A percentile compares a stretch with the other conserved stretches of the same genome.
Evolutionary conservation across 1,139 yeast species (phyloP).

Genomic region (Chernovozyma aurita): DNA sequence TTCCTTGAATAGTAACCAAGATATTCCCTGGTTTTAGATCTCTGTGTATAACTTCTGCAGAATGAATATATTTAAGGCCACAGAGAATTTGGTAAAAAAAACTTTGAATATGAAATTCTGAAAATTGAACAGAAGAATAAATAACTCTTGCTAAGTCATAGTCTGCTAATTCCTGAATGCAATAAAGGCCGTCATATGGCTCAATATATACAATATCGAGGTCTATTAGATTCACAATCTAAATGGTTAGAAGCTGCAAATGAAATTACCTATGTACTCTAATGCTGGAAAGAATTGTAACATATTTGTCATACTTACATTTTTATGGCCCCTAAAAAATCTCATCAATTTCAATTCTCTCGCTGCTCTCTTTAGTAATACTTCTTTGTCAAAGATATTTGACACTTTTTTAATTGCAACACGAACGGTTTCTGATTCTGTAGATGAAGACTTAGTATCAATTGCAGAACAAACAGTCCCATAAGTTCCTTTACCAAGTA

Average conservation of each 20-base stretch:
- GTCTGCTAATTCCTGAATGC: slow-evolving; percentile 75
- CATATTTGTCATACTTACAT: slow-evolving; percentile 31
- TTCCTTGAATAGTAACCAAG: slow-evolving; percentile 67
- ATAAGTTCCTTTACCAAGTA: slow-evolving; percentile 84
- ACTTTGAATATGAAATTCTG: slow-evolving; percentile 78
- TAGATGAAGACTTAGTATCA: slow-evolving; percentile 40
- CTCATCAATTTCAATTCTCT: slow-evolving; percentile 76
- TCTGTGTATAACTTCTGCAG: slow-evolving; percentile 81
- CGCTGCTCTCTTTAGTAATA: slow-evolving; percentile 67
- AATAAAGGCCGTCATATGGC: slow-evolving; percentile 82
- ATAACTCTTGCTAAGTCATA: slow-evolving; percentile 76
- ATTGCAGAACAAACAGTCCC: slow-evolving; percentile 85
- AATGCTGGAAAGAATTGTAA: slow-evolving; percentile 1
- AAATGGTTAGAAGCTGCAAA: not conserved
- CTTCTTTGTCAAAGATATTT: slow-evolving; percentile 59
- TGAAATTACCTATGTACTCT: not conserved
- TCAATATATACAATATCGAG: slow-evolving; percentile 60
- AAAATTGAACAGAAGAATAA: slow-evolving; percentile 68
- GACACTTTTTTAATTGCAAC: slow-evolving; percentile 78
- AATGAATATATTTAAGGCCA: slow-evolving; percentile 78
- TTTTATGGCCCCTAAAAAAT: slow-evolving; percentile 77
- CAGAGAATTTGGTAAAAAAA: slow-evolving; percentile 75
- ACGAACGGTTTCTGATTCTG: slow-evolving; percentile 17
- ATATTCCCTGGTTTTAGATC: slow-evolving; percentile 86
- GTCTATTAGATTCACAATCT: slow-evolving; percentile 69